Evolutionary conservation across 2,329 filamentous ascomycete genomes (phyloP).

Genomic region (Xylaria sp.): DNA sequence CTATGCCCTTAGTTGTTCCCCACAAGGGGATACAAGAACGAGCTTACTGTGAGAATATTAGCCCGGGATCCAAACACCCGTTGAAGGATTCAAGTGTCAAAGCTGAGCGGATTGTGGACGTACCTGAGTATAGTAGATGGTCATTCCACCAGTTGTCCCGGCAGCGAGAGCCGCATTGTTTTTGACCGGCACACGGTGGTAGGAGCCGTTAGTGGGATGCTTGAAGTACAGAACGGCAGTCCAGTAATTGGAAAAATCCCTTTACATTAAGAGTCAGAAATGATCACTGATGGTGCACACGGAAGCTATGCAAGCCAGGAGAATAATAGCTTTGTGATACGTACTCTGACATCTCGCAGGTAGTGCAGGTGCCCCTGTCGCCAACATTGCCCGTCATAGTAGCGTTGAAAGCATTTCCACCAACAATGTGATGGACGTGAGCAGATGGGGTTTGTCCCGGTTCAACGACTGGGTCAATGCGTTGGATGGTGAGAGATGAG

Average conservation of each 20-base stretch:
- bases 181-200: constrained; percentile 39
- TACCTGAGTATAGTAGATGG: constrained; percentile 41
- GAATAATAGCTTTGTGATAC: neutral
- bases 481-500: constrained; percentile 40
- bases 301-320: neutral
- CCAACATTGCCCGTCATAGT: constrained; percentile 40
- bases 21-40: neutral
- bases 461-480: constrained; percentile 41
- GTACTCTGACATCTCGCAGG: constrained; percentile 37
- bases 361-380: constrained; percentile 40
- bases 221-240: constrained; percentile 44
- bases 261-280: constrained; percentile 27
- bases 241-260: constrained; percentile 43
- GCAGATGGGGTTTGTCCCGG: constrained; percentile 37
- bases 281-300: neutral
- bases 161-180: constrained; percentile 38
- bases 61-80: neutral
- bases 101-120: too few species aligned
- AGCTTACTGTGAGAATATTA: constrained; percentile 18
- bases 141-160: constrained; percentile 40
- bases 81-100: neutral
- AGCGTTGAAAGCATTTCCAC: constrained; percentile 43
- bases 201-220: constrained; percentile 42
- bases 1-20: neutral
- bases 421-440: constrained; percentile 43